Percentiles rank a stretch among this genome's conserved stretches.
These are phyloP conservation scores for Escovopsis sp. DNA, from an alignment of 2,329 filamentous ascomycete genomes.

Conservation along the genomic window DNA sequence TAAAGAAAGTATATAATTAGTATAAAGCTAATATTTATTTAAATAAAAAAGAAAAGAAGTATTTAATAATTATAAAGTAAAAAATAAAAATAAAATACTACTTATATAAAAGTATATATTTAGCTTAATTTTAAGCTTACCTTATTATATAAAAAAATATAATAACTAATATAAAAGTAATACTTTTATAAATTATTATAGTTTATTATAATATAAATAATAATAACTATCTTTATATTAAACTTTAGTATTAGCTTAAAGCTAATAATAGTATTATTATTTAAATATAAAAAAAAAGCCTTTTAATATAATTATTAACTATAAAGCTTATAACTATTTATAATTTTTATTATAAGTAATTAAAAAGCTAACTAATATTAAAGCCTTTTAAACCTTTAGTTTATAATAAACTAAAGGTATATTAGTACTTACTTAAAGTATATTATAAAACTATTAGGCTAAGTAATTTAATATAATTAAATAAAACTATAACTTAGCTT, in stretches of 20 bases:
- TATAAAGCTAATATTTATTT: no score
- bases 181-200: not conserved
- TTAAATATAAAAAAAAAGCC: no score
- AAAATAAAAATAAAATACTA: no score
- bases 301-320: no score
- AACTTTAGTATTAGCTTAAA: not conserved
- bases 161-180: not conserved
- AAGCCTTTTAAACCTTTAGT: not conserved
- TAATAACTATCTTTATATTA: not conserved
- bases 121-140: not conserved
- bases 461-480: no score
- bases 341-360: not conserved
- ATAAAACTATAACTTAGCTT: no score
- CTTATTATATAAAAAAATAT: not conserved
- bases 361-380: not conserved
- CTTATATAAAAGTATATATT: no score
- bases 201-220: not conserved
- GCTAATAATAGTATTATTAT: no score
- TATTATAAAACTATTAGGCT: not conserved
- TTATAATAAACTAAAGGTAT: not conserved
- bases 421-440: not conserved
- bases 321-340: no score
- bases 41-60: no score
- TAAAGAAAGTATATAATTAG: no score
- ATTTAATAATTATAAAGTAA: no score